These are phyloP conservation scores for Ascomycota sp. DNA, from an alignment of 2,329 filamentous ascomycete genomes.

Conservation along the genomic window DNA sequence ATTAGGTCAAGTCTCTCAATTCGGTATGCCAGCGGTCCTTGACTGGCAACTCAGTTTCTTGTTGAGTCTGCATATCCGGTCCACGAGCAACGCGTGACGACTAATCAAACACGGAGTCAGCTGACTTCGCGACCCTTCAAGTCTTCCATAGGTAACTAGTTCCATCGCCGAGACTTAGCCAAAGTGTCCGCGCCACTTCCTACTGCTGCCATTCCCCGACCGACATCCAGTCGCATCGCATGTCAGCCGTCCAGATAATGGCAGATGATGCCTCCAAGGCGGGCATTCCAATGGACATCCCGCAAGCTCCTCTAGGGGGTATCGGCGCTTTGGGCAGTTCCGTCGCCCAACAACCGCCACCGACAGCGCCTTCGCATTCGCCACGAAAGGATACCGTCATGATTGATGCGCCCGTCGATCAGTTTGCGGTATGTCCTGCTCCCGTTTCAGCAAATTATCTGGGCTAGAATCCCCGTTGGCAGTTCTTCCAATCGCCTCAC, in stretches of 20 bases:
- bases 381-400: conserved; percentile 19
- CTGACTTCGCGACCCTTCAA: conserved; percentile 8
- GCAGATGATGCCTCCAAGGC: conserved; percentile 8
- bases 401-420: conserved; percentile 20
- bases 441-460: neutral
- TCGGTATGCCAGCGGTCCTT: neutral
- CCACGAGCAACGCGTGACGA: neutral
- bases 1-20: conserved; percentile 1
- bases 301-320: conserved; percentile 5
- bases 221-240: neutral
- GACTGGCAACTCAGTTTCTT: too few relatives aligned
- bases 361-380: conserved; percentile 4
- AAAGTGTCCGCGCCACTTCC: too few relatives aligned
- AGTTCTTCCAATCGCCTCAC: neutral
- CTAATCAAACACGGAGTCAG: conserved; percentile 15
- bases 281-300: conserved; percentile 5
- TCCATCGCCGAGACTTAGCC: neutral
- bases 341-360: conserved; percentile 3
- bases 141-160: neutral
- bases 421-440: conserved; percentile 14
- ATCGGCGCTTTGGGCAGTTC: conserved; percentile 6
- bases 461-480: neutral
- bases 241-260: conserved; percentile 7
- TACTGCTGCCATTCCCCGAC: too few relatives aligned
- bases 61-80: too few relatives aligned